Percentiles rank a stretch among this genome's conserved stretches.
These are phyloP conservation scores for Craspedostauros australis DNA, from an alignment of 108 stramenopile genomes.

Conservation along the genomic window DNA sequence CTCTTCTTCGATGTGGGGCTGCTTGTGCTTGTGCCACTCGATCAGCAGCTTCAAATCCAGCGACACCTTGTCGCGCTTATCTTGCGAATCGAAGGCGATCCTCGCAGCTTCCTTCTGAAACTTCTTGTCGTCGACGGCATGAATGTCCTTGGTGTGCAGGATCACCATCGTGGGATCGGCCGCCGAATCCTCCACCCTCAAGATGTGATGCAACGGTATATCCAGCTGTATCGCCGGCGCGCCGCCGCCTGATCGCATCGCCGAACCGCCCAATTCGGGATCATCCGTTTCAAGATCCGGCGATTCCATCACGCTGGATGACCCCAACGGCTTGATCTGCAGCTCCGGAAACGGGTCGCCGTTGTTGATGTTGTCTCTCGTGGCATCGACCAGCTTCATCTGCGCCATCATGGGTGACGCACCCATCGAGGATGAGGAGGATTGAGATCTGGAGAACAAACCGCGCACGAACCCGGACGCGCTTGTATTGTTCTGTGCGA, in stretches of 20 bases:
- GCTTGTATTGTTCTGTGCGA: not conserved
- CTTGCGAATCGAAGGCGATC: slow-evolving; percentile 9
- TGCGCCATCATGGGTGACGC: slow-evolving; percentile 7
- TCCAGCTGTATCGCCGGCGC: slow-evolving; percentile 8
- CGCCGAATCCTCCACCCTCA: slow-evolving; percentile 25
- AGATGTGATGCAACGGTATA: slow-evolving; percentile 36
- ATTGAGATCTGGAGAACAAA: slow-evolving; percentile 22
- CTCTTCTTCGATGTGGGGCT: slow-evolving; percentile 33
- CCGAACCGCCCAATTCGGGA: not conserved
- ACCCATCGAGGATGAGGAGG: not conserved
- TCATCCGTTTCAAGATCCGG: slow-evolving; percentile 7
- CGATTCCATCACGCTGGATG: slow-evolving; percentile 1
- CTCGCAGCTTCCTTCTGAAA: slow-evolving; percentile 26
- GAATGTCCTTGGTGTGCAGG: slow-evolving; percentile 23
- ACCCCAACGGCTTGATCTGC: slow-evolving; percentile 26
- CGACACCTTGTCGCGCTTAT: slow-evolving; percentile 22
- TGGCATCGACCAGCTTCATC: slow-evolving; percentile 33
- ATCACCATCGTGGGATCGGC: slow-evolving; percentile 17
- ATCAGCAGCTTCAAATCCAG: slow-evolving; percentile 52
- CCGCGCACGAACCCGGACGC: slow-evolving; percentile 39
- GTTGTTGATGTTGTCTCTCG: slow-evolving; percentile 19
- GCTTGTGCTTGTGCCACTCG: slow-evolving; percentile 66
- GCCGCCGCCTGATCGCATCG: not conserved
- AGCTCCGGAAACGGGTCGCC: slow-evolving; percentile 40
- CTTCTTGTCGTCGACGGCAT: slow-evolving; percentile 21